These are phyloP conservation scores for Triticum urartu DNA, from an alignment of 176 grass and related monocot species.

Conservation along the genomic window DNA sequence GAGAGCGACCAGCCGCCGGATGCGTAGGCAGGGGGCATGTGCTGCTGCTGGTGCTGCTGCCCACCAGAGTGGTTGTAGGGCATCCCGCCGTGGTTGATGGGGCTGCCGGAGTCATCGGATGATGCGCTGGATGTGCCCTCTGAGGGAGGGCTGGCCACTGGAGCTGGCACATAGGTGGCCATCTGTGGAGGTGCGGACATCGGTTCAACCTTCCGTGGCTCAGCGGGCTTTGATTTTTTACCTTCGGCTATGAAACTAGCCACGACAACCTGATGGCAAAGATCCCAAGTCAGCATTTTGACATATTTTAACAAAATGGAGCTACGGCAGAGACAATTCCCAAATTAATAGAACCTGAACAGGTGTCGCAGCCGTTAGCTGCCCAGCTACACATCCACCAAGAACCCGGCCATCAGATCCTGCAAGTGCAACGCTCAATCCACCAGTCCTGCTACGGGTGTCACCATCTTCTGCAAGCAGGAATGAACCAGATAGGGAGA, in stretches of 20 bases:
- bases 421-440: constrained; percentile 84
- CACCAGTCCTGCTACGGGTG: constrained; percentile 91
- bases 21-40: constrained; percentile 60
- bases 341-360: constrained; percentile 58
- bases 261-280: constrained; percentile 75
- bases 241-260: constrained; percentile 93
- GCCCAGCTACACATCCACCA: constrained; percentile 93
- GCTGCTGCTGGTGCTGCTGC: constrained; percentile 62
- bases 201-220: constrained; percentile 66
- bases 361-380: constrained; percentile 83
- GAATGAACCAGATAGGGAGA: constrained; percentile 95
- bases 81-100: constrained; percentile 54
- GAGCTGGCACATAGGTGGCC: constrained; percentile 47
- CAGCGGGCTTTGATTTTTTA: constrained; percentile 75
- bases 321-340: background rate
- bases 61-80: constrained; percentile 56
- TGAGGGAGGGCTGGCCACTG: constrained; percentile 57
- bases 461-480: constrained; percentile 88
- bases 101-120: constrained; percentile 72
- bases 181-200: constrained; percentile 64
- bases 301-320: background rate
- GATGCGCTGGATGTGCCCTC: constrained; percentile 77
- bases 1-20: constrained; percentile 67
- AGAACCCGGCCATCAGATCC: constrained; percentile 96
- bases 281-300: background rate